Conservation (phyloP, 2,329 filamentous ascomycete genomes). For the Fusarium praegraminearum region DNA sequence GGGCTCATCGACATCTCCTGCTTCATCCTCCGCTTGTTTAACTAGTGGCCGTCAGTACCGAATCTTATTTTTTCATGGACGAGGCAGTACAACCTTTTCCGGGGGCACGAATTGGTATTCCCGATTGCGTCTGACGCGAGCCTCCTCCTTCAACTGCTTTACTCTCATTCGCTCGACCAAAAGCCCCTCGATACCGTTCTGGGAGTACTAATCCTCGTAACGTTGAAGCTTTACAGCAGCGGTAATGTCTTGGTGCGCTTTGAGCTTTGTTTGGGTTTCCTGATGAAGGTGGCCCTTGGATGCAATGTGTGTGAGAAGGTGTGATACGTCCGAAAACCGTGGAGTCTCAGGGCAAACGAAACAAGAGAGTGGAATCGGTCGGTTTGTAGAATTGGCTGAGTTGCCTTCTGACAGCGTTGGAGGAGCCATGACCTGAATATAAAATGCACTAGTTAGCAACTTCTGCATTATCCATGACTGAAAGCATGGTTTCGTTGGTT, state of each 20-base stretch:
- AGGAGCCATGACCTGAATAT: conserved; percentile 56
- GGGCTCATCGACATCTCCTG: conserved; percentile 35
- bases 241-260: conserved; percentile 73
- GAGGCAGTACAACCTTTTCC: conserved; percentile 39
- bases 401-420: conserved; percentile 38
- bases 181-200: conserved; percentile 76
- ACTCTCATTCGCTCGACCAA: conserved; percentile 82
- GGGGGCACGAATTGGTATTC: conserved; percentile 32
- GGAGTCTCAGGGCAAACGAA: conserved; percentile 84
- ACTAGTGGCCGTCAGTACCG: conserved; percentile 28
- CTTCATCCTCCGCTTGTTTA: conserved; percentile 50
- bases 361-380: conserved; percentile 78
- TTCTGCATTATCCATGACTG: not conserved
- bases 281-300: conserved; percentile 93
- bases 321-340: conserved; percentile 88
- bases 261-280: conserved; percentile 84
- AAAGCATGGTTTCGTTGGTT: conserved; percentile 1
- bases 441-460: conserved; percentile 35
- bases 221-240: conserved; percentile 71
- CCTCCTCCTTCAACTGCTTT: conserved; percentile 76
- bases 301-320: conserved; percentile 89
- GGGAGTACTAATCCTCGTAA: conserved; percentile 84
- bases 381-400: conserved; percentile 42
- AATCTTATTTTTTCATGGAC: too few species aligned
- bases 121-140: conserved; percentile 63